phyloP scores from a whole-genome alignment of 345 rosid genomes.

The Psidium friedrichsthalianum region DNA sequence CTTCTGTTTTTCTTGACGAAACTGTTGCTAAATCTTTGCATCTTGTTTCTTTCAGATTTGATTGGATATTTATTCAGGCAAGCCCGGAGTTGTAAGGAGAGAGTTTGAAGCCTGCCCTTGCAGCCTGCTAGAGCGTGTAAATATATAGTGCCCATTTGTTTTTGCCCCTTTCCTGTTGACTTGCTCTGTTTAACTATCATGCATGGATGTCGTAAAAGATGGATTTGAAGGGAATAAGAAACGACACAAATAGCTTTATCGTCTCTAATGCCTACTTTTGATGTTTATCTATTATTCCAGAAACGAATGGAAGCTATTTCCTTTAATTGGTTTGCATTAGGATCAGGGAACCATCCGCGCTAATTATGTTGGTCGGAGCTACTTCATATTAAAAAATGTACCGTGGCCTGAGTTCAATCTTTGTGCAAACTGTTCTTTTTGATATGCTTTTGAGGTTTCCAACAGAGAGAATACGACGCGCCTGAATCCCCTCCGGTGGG shows the following conservation, averaged over 20 bases:
- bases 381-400: background rate
- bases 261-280: background rate
- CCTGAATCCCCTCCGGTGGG: background rate
- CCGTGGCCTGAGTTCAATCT: background rate
- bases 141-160: conserved; percentile 25
- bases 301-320: background rate
- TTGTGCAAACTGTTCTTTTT: background rate
- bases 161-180: background rate
- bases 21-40: background rate
- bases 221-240: conserved; percentile 15
- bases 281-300: background rate
- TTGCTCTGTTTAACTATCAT: conserved; percentile 8
- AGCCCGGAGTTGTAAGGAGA: background rate
- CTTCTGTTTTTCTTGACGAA: background rate
- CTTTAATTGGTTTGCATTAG: background rate
- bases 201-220: conserved; percentile 10
- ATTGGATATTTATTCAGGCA: background rate
- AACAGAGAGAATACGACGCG: background rate
- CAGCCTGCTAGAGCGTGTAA: conserved; percentile 25
- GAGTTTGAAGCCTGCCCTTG: conserved; percentile 5
- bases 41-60: background rate
- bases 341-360: background rate
- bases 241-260: conserved; percentile 4
- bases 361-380: background rate
- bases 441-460: background rate